Evolutionary conservation across 2,329 filamentous ascomycete genomes (phyloP).

Genomic region (Penicillium sclerotiorum): DNA sequence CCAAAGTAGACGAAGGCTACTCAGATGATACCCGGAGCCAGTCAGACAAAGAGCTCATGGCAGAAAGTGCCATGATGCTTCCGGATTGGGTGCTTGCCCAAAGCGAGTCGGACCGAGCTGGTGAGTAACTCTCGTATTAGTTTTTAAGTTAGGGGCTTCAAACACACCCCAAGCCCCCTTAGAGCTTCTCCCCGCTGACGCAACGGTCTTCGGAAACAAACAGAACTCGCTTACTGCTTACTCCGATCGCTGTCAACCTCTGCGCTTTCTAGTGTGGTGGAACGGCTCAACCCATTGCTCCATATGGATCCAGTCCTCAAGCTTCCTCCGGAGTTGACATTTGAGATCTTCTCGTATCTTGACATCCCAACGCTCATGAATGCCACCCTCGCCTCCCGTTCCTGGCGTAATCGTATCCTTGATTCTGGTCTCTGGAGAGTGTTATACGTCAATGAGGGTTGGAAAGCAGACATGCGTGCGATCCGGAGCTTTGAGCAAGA

Average conservation of each 20-base stretch:
- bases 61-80: constrained; percentile 48
- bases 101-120: constrained; percentile 58
- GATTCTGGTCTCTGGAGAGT: constrained; percentile 86
- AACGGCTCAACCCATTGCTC: constrained; percentile 76
- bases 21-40: constrained; percentile 69
- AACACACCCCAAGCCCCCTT: constrained; percentile 8
- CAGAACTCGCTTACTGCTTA: constrained; percentile 79
- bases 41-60: constrained; percentile 40
- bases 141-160: constrained; percentile 2
- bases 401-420: constrained; percentile 78
- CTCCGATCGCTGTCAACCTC: constrained; percentile 78
- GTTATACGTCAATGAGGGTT: constrained; percentile 82
- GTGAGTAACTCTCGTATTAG: constrained; percentile 39
- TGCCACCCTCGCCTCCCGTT: constrained; percentile 75
- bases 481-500: constrained; percentile 67
- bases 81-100: constrained; percentile 59
- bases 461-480: constrained; percentile 70
- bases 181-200: constrained; percentile 19
- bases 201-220: constrained; percentile 4
- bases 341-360: constrained; percentile 85
- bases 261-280: constrained; percentile 76
- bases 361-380: constrained; percentile 77
- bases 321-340: constrained; percentile 86
- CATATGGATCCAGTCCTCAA: constrained; percentile 90
- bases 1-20: constrained; percentile 80